Evolutionary conservation across 2,329 filamentous ascomycete genomes (phyloP).

Genomic region (Fusarium tuaranense): DNA sequence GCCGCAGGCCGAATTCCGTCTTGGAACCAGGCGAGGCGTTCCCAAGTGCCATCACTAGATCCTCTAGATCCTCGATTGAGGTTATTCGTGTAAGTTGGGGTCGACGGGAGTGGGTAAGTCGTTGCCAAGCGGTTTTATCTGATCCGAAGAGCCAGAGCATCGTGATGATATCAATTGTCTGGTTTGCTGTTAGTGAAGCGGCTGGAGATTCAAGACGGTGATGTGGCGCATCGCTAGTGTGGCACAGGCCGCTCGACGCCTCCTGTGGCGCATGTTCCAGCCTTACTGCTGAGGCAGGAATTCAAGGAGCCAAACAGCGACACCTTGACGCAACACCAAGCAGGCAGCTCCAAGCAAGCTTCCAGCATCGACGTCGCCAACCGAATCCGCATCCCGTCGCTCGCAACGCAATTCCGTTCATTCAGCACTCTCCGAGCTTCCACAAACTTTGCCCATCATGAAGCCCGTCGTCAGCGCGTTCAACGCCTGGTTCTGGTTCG

Average conservation of each 20-base stretch:
- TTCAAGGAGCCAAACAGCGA: constrained; percentile 31
- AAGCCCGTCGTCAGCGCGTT: constrained; percentile 93
- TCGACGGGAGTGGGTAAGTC: neutral
- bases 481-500: constrained; percentile 96
- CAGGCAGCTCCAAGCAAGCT: constrained; percentile 35
- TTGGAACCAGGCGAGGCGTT: constrained; percentile 2
- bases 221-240: constrained; percentile 18
- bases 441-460: constrained; percentile 67
- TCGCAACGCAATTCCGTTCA: constrained; percentile 1
- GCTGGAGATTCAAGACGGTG: neutral
- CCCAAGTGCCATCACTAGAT: neutral
- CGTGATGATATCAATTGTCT: neutral
- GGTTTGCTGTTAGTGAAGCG: neutral
- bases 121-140: neutral
- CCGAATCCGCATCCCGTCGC: constrained; percentile 7
- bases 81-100: constrained; percentile 6
- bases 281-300: constrained; percentile 46
- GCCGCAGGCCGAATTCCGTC: neutral
- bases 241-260: neutral
- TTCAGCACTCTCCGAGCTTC: neutral
- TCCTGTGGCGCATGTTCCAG: constrained; percentile 31
- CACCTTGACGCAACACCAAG: constrained; percentile 35
- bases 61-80: neutral
- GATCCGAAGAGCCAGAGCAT: neutral
- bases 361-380: constrained; percentile 35